A percentile compares a stretch with the other conserved stretches of the same genome.
Conservation (phyloP, 495 filamentous ascomycete species). For the Ramalina intermedia region DNA sequence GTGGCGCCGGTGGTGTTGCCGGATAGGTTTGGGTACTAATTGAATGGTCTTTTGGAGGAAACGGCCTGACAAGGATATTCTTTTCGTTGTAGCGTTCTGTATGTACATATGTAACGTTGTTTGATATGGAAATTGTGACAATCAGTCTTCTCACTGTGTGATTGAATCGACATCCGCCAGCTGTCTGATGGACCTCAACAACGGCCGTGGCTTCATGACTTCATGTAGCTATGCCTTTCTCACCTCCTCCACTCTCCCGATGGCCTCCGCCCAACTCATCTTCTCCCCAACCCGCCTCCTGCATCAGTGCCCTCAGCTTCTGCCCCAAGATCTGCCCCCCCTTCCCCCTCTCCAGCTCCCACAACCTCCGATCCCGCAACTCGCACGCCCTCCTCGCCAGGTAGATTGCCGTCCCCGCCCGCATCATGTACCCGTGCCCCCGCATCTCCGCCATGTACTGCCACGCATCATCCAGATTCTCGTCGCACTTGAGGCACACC, state of each 20-base stretch:
- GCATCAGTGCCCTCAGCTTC: neutral
- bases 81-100: no score
- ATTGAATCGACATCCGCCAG: no score
- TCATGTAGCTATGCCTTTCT: no score
- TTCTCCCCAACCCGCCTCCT: no score
- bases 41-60: neutral
- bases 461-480: constrained; percentile 43
- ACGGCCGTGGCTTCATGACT: no score
- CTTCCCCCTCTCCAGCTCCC: constrained; percentile 28
- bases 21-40: constrained; percentile 59
- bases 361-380: constrained; percentile 39
- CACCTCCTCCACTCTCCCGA: no score
- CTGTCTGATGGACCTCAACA: no score
- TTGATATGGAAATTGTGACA: no score
- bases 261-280: no score
- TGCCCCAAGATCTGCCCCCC: neutral
- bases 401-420: constrained; percentile 26
- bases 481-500: constrained; percentile 35
- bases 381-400: constrained; percentile 33
- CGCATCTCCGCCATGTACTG: constrained; percentile 42
- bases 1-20: constrained; percentile 75
- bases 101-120: no score
- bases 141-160: no score
- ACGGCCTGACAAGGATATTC: no score
- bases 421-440: constrained; percentile 12